Percentiles rank a stretch among this genome's conserved stretches.
These are phyloP conservation scores for Trichocladium antarcticum DNA, from an alignment of 495 filamentous ascomycete species.

Conservation along the genomic window DNA sequence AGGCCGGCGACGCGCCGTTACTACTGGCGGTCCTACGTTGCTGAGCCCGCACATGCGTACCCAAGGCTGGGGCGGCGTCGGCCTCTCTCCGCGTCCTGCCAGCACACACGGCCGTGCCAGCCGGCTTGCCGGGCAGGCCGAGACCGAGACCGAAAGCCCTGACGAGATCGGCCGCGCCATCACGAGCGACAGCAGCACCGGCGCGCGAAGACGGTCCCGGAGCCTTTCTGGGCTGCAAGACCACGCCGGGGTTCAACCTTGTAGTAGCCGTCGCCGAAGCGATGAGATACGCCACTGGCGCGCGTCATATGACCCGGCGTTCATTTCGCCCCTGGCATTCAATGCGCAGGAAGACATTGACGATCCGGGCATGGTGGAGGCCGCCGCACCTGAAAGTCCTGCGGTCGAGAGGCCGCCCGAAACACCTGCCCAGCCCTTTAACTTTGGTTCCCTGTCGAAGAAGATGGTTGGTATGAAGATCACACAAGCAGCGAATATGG, in stretches of 20 bases:
- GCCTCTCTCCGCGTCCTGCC: slow-evolving; percentile 44
- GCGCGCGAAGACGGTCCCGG: slow-evolving; percentile 39
- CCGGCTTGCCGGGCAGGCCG: slow-evolving; percentile 12
- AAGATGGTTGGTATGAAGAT: slow-evolving; percentile 45
- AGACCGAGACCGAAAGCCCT: slow-evolving; percentile 24
- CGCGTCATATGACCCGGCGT: slow-evolving; percentile 39
- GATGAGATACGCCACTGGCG: slow-evolving; percentile 50
- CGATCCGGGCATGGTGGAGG: slow-evolving; percentile 27
- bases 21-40: slow-evolving; percentile 30
- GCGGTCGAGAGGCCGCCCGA: slow-evolving; percentile 25
- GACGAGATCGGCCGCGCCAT: slow-evolving; percentile 44
- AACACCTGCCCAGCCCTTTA: slow-evolving; percentile 43
- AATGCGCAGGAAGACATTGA: slow-evolving; percentile 32
- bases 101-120: slow-evolving; percentile 40
- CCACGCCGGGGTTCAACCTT: slow-evolving; percentile 16
- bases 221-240: slow-evolving; percentile 44
- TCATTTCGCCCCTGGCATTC: slow-evolving; percentile 40
- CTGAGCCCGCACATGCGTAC: slow-evolving; percentile 20
- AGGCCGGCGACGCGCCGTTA: slow-evolving; percentile 20
- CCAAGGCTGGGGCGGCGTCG: slow-evolving; percentile 35
- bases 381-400: slow-evolving; percentile 24
- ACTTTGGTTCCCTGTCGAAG: slow-evolving; percentile 35
- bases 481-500: slow-evolving; percentile 41
- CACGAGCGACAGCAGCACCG: slow-evolving; percentile 33
- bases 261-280: slow-evolving; percentile 36